Base-by-base conservation (phyloP, 1,284 basidiomycete species). In the Apiotrichum veenhuisii region DNA sequence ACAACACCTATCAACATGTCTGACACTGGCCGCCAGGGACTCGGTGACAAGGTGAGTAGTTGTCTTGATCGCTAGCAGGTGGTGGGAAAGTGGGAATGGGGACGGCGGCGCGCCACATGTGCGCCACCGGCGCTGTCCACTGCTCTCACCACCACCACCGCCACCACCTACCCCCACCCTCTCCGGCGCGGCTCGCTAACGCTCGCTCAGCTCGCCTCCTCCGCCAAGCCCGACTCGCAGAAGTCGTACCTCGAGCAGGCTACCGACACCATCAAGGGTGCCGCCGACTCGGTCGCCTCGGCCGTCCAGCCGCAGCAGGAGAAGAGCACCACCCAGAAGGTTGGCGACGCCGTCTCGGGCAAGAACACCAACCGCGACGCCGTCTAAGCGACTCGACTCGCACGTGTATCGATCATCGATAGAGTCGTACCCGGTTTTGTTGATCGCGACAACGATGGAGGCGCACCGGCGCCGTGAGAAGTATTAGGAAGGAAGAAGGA, bases 151-250 rank as follows among this genome's bases (percentile, higher is more conserved):
- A 12, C 7, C 30, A 12, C 30, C 30, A 30, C 30, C 30, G 30
- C 30, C 30, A 30, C 30, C 30, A 30, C 30, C 30, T 30, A 7
- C 5, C 30, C 30, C 30, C 12, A 30, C 30, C 17, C 8, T 46
- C 27, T 5, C 25, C 33, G n/a, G 18, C 15, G 41, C n/a, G 9
- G 15, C 43, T 37, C 8, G 46, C 45, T 17, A 27, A n/a, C 33
- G 25, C 5, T 23, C 33, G 20, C 20, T 18, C 50, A 62, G 60
- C 63, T 64, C 59, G 54, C 56, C 48, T 41, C 70, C 52, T 61
- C 71, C 59, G 61, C 64, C 57, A 75, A 74, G 68, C 73, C 73
- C 67, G 70, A 75, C 68, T 72, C 70, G 30, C 65, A 75, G 67
- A 75, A 75, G 67, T 63, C 68, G 18, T 71, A 70, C 66, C 58